Evolutionary conservation across 495 filamentous ascomycete genomes (phyloP).

Genomic region (Thermothielavioides terrestris): DNA sequence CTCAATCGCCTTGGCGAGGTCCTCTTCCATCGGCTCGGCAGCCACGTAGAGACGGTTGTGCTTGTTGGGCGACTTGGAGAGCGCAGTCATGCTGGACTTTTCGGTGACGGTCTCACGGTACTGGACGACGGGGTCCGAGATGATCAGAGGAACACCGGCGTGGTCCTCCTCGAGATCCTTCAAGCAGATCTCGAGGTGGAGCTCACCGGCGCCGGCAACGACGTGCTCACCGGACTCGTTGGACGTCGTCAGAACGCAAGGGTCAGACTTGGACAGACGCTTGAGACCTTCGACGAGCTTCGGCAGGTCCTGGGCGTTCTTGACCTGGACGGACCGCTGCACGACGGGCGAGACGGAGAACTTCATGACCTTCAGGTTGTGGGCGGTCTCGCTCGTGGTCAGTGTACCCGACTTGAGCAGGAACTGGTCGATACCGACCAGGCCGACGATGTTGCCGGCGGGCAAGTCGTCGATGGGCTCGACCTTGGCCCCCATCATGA

Average conservation of each 20-base stretch:
- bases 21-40: slow-evolving; percentile 83
- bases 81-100: slow-evolving; percentile 82
- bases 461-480: slow-evolving; percentile 99
- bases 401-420: slow-evolving; percentile 99
- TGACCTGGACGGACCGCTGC: slow-evolving; percentile 96
- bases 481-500: slow-evolving; percentile 99
- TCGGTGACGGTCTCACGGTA: slow-evolving; percentile 92
- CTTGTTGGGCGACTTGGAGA: slow-evolving; percentile 99
- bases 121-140: slow-evolving; percentile 93
- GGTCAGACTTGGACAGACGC: slow-evolving; percentile 99
- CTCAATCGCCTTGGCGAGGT: slow-evolving; percentile 86
- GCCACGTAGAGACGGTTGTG: slow-evolving; percentile 98
- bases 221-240: slow-evolving; percentile 93
- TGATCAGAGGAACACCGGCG: slow-evolving; percentile 90
- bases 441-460: slow-evolving; percentile 97
- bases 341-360: slow-evolving; percentile 99
- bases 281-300: slow-evolving; percentile 99
- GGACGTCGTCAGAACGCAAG: slow-evolving; percentile 88
- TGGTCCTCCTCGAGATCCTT: slow-evolving; percentile 99
- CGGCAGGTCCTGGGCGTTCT: slow-evolving; percentile 98
- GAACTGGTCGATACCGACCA: slow-evolving; percentile 99
- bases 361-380: slow-evolving; percentile 99
- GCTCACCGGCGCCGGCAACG: slow-evolving; percentile 97
- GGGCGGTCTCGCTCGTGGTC: slow-evolving; percentile 91
- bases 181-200: slow-evolving; percentile 99